A percentile compares a stretch with the other conserved stretches of the same genome.
These are phyloP conservation scores for Arabidopsis arenosa DNA, from an alignment of 345 rosid genomes.

Conservation along the genomic window DNA sequence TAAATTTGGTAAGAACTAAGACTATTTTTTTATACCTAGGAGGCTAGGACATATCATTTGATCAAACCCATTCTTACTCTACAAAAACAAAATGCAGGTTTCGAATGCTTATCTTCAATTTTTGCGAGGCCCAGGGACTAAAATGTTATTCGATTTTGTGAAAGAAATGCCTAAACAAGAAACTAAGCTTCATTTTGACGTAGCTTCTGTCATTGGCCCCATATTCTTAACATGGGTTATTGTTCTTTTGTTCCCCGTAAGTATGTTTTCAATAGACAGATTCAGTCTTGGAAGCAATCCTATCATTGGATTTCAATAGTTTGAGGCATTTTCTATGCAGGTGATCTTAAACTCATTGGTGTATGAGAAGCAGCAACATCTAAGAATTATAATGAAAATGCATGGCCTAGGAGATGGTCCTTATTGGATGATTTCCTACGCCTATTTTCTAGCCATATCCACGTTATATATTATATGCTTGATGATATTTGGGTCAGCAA, in stretches of 20 bases:
- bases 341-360: constrained; percentile 72
- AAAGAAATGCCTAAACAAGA: constrained; percentile 80
- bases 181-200: constrained; percentile 54
- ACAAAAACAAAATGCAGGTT: constrained; percentile 48
- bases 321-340: constrained; percentile 44
- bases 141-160: constrained; percentile 66
- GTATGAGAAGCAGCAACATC: constrained; percentile 79
- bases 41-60: constrained; percentile 22
- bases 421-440: constrained; percentile 84
- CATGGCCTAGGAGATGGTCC: constrained; percentile 97
- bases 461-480: constrained; percentile 64
- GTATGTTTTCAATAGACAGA: constrained; percentile 23
- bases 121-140: constrained; percentile 56
- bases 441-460: constrained; percentile 74
- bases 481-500: constrained; percentile 70
- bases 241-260: constrained; percentile 80
- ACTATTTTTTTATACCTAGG: background rate
- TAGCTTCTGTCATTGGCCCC: constrained; percentile 81
- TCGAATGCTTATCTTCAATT: constrained; percentile 76
- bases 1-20: constrained; percentile 68
- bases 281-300: background rate
- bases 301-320: background rate
- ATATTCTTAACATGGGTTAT: constrained; percentile 64
- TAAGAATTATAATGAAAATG: constrained; percentile 96
- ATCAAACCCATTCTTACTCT: constrained; percentile 53